These are phyloP conservation scores for Musa acuminata DNA, from an alignment of 176 grass and related monocot species.

Conservation along the genomic window DNA sequence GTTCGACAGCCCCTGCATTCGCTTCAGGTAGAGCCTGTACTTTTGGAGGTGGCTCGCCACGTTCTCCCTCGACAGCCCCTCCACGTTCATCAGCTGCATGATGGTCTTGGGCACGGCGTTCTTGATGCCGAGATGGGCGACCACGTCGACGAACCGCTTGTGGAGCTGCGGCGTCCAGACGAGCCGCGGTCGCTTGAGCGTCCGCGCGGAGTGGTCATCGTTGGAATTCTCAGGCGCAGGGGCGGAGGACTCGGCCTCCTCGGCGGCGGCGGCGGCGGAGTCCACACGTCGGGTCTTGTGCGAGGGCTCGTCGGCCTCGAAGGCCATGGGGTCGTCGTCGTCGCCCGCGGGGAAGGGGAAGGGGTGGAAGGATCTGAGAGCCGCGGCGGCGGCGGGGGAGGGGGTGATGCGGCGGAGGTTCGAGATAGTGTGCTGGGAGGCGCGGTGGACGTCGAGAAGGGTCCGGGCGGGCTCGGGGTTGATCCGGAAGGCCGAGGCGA, in stretches of 20 bases:
- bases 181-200: slow-evolving; percentile 40
- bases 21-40: slow-evolving; percentile 67
- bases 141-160: slow-evolving; percentile 86
- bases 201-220: slow-evolving; percentile 11
- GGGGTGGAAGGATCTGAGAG: background rate
- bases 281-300: background rate
- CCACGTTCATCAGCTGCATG: slow-evolving; percentile 96
- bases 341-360: slow-evolving; percentile 20
- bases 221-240: background rate
- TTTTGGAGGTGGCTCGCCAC: slow-evolving; percentile 85
- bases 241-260: slow-evolving; percentile 26
- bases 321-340: background rate
- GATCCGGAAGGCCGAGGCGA: slow-evolving; percentile 76
- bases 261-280: slow-evolving; percentile 8
- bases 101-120: slow-evolving; percentile 82
- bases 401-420: slow-evolving; percentile 32
- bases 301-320: background rate
- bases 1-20: slow-evolving; percentile 56
- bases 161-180: slow-evolving; percentile 93
- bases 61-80: slow-evolving; percentile 68
- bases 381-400: slow-evolving; percentile 6
- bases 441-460: slow-evolving; percentile 54
- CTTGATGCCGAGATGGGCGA: slow-evolving; percentile 79
- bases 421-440: slow-evolving; percentile 51
- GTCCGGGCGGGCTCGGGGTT: slow-evolving; percentile 54